Conservation (phyloP, 805 yeast genomes). For the Metschnikowia peoriensis region DNA sequence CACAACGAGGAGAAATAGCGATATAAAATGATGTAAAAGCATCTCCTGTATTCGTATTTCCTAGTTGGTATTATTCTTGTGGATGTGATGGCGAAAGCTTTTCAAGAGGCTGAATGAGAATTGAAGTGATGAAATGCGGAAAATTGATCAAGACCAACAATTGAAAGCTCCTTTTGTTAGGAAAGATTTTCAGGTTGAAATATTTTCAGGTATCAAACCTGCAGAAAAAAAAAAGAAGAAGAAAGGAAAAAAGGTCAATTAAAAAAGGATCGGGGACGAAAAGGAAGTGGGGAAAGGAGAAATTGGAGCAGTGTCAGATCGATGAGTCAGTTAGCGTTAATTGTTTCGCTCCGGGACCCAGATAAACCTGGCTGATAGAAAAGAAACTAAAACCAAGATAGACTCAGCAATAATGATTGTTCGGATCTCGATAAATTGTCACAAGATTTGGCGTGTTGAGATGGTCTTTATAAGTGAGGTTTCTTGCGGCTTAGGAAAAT, state of each 20-base stretch:
- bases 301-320: background rate
- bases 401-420: background rate
- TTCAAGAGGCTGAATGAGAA: background rate
- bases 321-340: background rate
- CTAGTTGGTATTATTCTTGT: background rate
- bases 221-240: background rate
- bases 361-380: background rate
- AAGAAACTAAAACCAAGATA: background rate
- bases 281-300: background rate
- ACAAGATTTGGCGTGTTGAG: background rate
- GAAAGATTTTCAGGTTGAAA: background rate
- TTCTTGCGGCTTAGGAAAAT: background rate
- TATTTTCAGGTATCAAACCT: background rate
- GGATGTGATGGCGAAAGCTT: background rate
- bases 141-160: background rate
- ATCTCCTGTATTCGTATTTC: background rate
- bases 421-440: background rate
- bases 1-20: background rate
- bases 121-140: background rate
- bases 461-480: background rate
- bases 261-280: background rate
- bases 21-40: background rate
- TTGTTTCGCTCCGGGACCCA: constrained; percentile 2
- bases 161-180: background rate
- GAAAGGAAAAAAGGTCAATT: background rate